Conservation (phyloP, 306 rosid genomes). For the Acacia crassicarpa region DNA sequence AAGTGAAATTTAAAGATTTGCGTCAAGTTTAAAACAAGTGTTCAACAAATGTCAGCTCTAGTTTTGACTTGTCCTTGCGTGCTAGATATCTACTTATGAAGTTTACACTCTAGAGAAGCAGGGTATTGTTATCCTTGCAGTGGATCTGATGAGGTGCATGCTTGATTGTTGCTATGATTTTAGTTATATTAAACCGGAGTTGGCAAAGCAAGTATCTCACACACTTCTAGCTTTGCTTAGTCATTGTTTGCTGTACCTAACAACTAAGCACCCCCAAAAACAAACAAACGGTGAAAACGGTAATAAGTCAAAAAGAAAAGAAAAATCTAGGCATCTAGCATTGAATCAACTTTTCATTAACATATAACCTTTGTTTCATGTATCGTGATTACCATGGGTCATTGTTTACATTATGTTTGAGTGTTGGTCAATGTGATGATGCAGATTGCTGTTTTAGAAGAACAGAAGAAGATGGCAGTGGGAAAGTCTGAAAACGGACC, state of each 20-base stretch:
- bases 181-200: constrained; percentile 6
- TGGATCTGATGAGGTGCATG: constrained; percentile 14
- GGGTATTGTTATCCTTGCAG: neutral
- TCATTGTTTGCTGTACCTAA: neutral
- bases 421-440: constrained; percentile 26
- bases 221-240: neutral
- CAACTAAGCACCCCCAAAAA: neutral
- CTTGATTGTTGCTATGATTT: neutral
- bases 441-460: constrained; percentile 85
- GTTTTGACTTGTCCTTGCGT: neutral
- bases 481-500: constrained; percentile 46
- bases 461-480: constrained; percentile 54
- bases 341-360: constrained; percentile 13
- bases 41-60: neutral
- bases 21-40: neutral
- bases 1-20: neutral
- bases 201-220: constrained; percentile 20
- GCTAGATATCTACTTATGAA: neutral
- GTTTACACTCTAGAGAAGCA: neutral
- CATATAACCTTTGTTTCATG: neutral
- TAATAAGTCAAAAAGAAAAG: neutral
- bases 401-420: constrained; percentile 6
- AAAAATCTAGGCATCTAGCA: neutral
- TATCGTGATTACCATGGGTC: neutral
- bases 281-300: neutral